These are phyloP conservation scores for Arthrinium phaeospermum DNA, from an alignment of 2,329 filamentous ascomycete species.

Conservation along the genomic window DNA sequence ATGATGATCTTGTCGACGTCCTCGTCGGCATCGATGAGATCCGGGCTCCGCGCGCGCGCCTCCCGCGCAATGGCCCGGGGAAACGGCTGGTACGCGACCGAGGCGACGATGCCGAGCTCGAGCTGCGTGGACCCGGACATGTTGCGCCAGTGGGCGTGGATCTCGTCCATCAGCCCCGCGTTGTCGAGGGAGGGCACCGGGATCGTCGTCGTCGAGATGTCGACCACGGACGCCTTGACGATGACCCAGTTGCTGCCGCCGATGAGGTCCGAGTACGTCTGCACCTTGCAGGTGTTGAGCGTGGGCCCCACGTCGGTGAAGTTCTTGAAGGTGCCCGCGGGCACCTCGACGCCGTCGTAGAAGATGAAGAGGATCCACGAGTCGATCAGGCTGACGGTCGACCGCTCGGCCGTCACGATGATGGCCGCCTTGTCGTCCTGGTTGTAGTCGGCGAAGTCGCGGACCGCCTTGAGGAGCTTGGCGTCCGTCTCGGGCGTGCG, in stretches of 20 bases:
- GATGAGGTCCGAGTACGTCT: slow-evolving; percentile 54
- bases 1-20: slow-evolving; percentile 46
- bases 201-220: slow-evolving; percentile 45
- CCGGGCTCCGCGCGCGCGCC: slow-evolving; percentile 40
- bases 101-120: slow-evolving; percentile 38
- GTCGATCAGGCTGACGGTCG: slow-evolving; percentile 50
- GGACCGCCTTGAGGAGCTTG: slow-evolving; percentile 52
- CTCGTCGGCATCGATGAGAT: slow-evolving; percentile 48
- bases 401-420: slow-evolving; percentile 60
- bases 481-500: slow-evolving; percentile 36
- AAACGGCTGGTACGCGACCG: slow-evolving; percentile 47
- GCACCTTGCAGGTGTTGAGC: slow-evolving; percentile 52
- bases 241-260: slow-evolving; percentile 49
- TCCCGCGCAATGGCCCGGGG: slow-evolving; percentile 42
- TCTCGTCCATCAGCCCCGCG: slow-evolving; percentile 35
- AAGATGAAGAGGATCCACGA: slow-evolving; percentile 67
- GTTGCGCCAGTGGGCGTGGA: slow-evolving; percentile 43
- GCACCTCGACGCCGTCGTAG: slow-evolving; percentile 62
- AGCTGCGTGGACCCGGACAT: slow-evolving; percentile 33
- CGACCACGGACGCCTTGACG: slow-evolving; percentile 40
- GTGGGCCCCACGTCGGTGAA: slow-evolving; percentile 56
- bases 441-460: slow-evolving; percentile 63
- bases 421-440: slow-evolving; percentile 64
- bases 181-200: slow-evolving; percentile 38
- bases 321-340: slow-evolving; percentile 58